Conservation (phyloP, 179 eudicot genomes). For the Beta macrorhiza region DNA sequence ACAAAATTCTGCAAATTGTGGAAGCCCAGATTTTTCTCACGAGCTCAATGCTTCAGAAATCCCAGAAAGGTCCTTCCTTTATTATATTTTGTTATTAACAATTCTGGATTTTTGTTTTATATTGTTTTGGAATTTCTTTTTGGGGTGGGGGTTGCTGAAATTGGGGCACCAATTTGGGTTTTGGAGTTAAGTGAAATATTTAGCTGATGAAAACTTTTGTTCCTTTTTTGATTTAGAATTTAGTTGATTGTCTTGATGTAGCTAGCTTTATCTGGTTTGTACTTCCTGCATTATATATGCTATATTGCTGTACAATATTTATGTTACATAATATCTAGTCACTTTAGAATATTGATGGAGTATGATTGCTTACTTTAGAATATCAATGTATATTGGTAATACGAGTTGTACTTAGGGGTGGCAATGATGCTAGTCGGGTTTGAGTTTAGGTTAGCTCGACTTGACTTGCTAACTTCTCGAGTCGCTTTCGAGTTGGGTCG, state of each 20-base stretch:
- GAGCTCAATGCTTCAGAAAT: conserved; percentile 6
- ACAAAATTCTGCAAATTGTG: conserved; percentile 12
- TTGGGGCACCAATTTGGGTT: neutral
- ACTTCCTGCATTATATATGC: neutral
- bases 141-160: too few relatives aligned
- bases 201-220: neutral
- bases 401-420: too few relatives aligned
- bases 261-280: neutral
- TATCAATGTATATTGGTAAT: too few relatives aligned
- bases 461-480: too few relatives aligned
- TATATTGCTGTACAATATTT: neutral
- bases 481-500: too few relatives aligned
- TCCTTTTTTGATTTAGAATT: neutral
- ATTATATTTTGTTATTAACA: neutral
- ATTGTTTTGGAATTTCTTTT: neutral
- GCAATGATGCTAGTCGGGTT: too few relatives aligned
- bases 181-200: neutral
- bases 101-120: neutral
- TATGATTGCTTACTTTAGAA: too few relatives aligned
- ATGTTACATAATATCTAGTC: neutral
- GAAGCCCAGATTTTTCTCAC: conserved; percentile 16
- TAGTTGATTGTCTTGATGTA: neutral
- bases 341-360: too few relatives aligned
- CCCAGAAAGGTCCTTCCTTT: conserved; percentile 32
- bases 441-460: too few relatives aligned